Percentiles rank a stretch among this genome's conserved stretches.
Conservation (phyloP, 2,329 filamentous ascomycete genomes). For the Harringtonia aguacate region DNA sequence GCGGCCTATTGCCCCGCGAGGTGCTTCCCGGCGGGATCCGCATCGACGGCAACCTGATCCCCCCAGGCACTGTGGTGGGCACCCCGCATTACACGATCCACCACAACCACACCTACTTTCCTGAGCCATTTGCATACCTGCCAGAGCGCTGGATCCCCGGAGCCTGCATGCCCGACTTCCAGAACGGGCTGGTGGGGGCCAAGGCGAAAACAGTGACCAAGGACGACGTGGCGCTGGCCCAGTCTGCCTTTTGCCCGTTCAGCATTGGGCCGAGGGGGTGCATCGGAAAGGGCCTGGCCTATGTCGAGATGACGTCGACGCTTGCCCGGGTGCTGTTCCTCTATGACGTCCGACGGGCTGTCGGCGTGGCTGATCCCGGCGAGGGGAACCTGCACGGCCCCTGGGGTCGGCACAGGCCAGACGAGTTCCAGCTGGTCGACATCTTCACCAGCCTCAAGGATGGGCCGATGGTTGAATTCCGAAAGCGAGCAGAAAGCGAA, state of each 20-base stretch:
- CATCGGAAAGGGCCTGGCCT: conserved; percentile 60
- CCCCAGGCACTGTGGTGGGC: conserved; percentile 50
- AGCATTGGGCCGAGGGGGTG: conserved; percentile 59
- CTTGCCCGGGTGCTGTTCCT: conserved; percentile 49
- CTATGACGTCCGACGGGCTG: conserved; percentile 47
- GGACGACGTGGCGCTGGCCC: conserved; percentile 42
- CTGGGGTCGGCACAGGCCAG: conserved; percentile 41
- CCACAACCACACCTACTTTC: conserved; percentile 53
- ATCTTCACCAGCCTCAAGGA: conserved; percentile 66
- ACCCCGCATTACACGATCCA: conserved; percentile 59
- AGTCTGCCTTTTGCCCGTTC: conserved; percentile 66
- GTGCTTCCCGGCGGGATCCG: conserved; percentile 43
- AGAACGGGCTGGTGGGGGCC: conserved; percentile 13
- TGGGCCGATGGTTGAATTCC: conserved; percentile 58
- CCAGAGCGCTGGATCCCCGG: conserved; percentile 57
- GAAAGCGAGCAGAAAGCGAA: conserved; percentile 6
- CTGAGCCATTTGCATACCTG: conserved; percentile 43
- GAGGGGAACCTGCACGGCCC: conserved; percentile 38
- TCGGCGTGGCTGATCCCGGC: conserved; percentile 37
- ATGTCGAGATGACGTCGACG: conserved; percentile 54
- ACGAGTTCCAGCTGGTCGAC: conserved; percentile 61
- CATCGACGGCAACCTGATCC: conserved; percentile 43
- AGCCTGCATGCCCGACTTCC: conserved; percentile 20
- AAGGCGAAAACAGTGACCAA: conserved; percentile 27
- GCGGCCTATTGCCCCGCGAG: conserved; percentile 49